phyloP scores from a whole-genome alignment of 176 grass and related monocot genomes.

The Cocos nucifera region DNA sequence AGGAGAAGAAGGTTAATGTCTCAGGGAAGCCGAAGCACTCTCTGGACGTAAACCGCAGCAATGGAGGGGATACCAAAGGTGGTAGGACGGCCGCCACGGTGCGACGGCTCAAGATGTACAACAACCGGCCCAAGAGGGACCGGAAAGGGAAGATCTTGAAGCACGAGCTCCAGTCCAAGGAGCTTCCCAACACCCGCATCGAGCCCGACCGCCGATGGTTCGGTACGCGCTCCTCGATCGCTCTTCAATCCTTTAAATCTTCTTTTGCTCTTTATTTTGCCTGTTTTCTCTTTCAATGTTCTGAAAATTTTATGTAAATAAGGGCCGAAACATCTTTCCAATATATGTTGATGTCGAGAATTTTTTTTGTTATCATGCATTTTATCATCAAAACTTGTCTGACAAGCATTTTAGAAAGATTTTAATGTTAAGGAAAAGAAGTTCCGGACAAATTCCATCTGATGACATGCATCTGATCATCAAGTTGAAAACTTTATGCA shows the following conservation, averaged over 20 bases:
- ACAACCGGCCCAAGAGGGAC: constrained; percentile 52
- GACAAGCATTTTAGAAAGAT: no score
- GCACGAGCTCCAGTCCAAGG: constrained; percentile 76
- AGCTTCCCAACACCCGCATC: constrained; percentile 79
- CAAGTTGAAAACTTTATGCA: no score
- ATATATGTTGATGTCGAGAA: no score
- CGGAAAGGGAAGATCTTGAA: constrained; percentile 45
- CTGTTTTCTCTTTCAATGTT: not conserved
- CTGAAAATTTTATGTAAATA: no score
- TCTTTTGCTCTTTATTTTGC: not conserved
- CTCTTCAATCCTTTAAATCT: not conserved
- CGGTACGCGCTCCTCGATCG: constrained; percentile 18
- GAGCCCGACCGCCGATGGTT: constrained; percentile 84
- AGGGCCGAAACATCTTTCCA: no score
- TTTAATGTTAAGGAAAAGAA: no score
- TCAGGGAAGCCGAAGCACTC: constrained; percentile 92
- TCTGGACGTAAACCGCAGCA: constrained; percentile 85
- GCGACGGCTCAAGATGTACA: constrained; percentile 77
- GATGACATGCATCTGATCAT: no score
- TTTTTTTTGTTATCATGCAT: no score
- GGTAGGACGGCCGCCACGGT: constrained; percentile 59
- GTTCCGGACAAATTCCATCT: no score
- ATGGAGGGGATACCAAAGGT: constrained; percentile 52
- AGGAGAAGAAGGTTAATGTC: constrained; percentile 81
- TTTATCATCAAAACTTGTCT: no score